Conservation (phyloP, 1,139 yeast species). For the Lodderomyces oxycetoniae region DNA sequence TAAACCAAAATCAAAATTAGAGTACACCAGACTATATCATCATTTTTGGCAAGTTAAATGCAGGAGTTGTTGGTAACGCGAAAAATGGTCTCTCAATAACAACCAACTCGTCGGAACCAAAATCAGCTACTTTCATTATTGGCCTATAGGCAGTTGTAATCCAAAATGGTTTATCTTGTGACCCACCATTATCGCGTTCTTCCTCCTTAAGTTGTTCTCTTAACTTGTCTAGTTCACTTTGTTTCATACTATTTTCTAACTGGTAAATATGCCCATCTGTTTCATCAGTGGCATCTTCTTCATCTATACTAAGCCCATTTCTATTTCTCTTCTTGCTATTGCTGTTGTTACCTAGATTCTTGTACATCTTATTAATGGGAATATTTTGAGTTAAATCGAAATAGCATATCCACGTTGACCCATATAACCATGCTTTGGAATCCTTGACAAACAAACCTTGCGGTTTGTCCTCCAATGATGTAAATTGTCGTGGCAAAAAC, state of each 20-base stretch:
- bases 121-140: slow-evolving; percentile 55
- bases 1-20: slow-evolving; percentile 2
- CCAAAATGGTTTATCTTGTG: slow-evolving; percentile 48
- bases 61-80: slow-evolving; percentile 58
- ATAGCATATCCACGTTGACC: slow-evolving; percentile 77
- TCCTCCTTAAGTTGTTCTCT: slow-evolving; percentile 22
- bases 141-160: slow-evolving; percentile 75
- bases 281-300: slow-evolving; percentile 20
- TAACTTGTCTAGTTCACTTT: slow-evolving; percentile 27
- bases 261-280: slow-evolving; percentile 22
- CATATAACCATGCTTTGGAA: slow-evolving; percentile 70
- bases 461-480: slow-evolving; percentile 61
- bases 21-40: slow-evolving; percentile 38
- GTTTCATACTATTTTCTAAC: slow-evolving; percentile 28
- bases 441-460: slow-evolving; percentile 58
- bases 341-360: slow-evolving; percentile 20
- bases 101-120: slow-evolving; percentile 57
- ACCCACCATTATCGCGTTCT: slow-evolving; percentile 19
- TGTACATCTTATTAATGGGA: slow-evolving; percentile 37
- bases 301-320: slow-evolving; percentile 52
- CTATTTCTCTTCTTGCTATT: slow-evolving; percentile 51
- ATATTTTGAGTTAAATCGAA: slow-evolving; percentile 64
- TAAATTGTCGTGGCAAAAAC: slow-evolving; percentile 62
- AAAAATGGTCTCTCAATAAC: slow-evolving; percentile 75
- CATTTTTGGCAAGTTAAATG: slow-evolving; percentile 70